phyloP scores from a whole-genome alignment of 192 early-diverging fungal species.

The Mortierella claussenii region DNA sequence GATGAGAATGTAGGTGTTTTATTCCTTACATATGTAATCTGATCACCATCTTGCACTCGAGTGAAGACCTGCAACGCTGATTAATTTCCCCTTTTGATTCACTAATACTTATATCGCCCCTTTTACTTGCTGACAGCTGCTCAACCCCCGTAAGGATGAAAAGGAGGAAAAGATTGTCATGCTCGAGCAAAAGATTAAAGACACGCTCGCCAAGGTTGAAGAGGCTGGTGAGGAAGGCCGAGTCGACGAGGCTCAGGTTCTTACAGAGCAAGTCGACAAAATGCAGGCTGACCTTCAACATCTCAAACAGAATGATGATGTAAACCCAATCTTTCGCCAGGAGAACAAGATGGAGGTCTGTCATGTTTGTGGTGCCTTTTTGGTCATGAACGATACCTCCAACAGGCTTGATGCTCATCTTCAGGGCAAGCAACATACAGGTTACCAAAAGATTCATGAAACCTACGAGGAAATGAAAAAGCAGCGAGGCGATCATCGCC shows the following conservation, averaged over 20 bases:
- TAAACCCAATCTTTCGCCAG: slow-evolving; percentile 72
- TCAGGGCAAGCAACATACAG: slow-evolving; percentile 87
- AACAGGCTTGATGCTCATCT: slow-evolving; percentile 84
- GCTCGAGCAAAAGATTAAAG: slow-evolving; percentile 83
- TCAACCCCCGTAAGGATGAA: slow-evolving; percentile 76
- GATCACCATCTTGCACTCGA: no score
- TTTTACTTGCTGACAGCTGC: slow-evolving; percentile 46
- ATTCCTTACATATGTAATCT: not conserved
- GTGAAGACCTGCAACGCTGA: no score
- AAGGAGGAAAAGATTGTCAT: slow-evolving; percentile 84
- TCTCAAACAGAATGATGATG: slow-evolving; percentile 59
- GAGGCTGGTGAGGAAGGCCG: slow-evolving; percentile 79
- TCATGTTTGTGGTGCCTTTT: slow-evolving; percentile 84
- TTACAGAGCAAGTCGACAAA: slow-evolving; percentile 73
- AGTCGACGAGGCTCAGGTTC: slow-evolving; percentile 75
- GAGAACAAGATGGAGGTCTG: slow-evolving; percentile 85
- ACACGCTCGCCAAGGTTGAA: slow-evolving; percentile 69
- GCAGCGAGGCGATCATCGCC: slow-evolving; percentile 46
- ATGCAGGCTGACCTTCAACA: slow-evolving; percentile 68
- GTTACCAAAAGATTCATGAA: slow-evolving; percentile 81
- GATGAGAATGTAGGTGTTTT: slow-evolving; percentile 63
- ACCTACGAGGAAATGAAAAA: slow-evolving; percentile 72
- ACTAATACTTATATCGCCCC: not conserved
- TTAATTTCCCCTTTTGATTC: not conserved
- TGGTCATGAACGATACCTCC: slow-evolving; percentile 86